Conservation (phyloP, 371 early-diverging fungal genomes). For the Mucor plumbeus region DNA sequence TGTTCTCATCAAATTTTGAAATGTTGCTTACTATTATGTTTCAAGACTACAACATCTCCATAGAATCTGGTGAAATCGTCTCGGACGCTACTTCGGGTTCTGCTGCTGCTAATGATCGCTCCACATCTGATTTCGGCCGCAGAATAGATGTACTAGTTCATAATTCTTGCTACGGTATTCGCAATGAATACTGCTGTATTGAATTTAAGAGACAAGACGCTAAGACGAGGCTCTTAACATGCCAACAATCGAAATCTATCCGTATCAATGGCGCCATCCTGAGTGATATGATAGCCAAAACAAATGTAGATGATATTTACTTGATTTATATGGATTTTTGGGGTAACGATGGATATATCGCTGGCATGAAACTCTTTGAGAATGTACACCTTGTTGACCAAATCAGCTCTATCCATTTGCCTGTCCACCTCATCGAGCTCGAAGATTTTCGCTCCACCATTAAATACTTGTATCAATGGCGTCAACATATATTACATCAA, state of each 20-base stretch:
- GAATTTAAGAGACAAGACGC: conserved; percentile 24
- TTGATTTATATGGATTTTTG: conserved; percentile 30
- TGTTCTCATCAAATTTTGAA: conserved; percentile 22
- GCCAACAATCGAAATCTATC: conserved; percentile 26
- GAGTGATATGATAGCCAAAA: conserved; percentile 21
- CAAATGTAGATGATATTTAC: conserved; percentile 25
- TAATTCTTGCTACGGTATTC: conserved; percentile 20
- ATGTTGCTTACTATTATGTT: conserved; percentile 20
- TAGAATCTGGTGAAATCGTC: conserved; percentile 24
- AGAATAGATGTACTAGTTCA: conserved; percentile 22
- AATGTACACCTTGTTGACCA: too few relatives aligned
- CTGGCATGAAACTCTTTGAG: too few relatives aligned
- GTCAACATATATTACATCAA: conserved; percentile 21
- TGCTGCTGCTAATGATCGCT: conserved; percentile 21
- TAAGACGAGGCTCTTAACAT: conserved; percentile 19
- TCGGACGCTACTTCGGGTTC: conserved; percentile 16
- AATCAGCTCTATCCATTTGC: too few relatives aligned
- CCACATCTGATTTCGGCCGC: conserved; percentile 24
- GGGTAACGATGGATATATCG: too few relatives aligned
- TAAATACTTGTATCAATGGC: conserved; percentile 26
- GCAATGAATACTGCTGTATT: conserved; percentile 24
- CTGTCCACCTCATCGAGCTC: conserved; percentile 3
- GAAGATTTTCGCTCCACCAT: conserved; percentile 21
- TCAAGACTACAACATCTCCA: conserved; percentile 23
- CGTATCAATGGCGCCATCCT: conserved; percentile 26